Evolutionary conservation across 2,329 filamentous ascomycete genomes (phyloP), one percentile per base, ranked within the genome.

Genomic region (Neodidymelliopsis sp.): DNA sequence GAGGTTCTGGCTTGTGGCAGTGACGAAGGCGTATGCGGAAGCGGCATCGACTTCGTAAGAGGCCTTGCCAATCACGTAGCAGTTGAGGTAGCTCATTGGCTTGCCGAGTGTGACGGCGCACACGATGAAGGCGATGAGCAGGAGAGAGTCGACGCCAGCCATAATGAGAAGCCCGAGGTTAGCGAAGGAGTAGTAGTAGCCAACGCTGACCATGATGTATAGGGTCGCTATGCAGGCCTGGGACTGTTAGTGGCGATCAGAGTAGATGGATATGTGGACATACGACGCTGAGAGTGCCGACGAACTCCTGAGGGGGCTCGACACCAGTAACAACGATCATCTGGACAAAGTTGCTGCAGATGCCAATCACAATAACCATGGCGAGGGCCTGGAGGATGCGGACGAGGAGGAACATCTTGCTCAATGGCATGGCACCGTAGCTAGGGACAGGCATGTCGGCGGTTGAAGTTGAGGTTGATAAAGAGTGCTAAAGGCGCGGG

Each of bases 231-330:
- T 85, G 74, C 84, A 89, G 22, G 89, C 84, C 91, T 95, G 54
- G 2, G 6, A 9, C 23, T 28, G 57, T 55, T 45, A 55, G 35
- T 23, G 12, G 16, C 42, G 7, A 9, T n/a, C 40, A 15, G 27
- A 39, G 3, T 2, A 6, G 18, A 11, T 2, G 12, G 9, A 12
- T 4, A 9, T 4, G 13, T 8, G 13, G 18, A 83, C 89, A 67
- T 82, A 96, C 91, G 59, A 96, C 84, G 53, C 84, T 84, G 55
- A 96, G 80, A 3, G 90, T 91, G 22, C 86, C 90, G 22, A 96
- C 83, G 16, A 97, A 79, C 35, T 91, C 84, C 40, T 83, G 78
- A 0, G 91, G 89, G 0, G 88, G 84, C 22, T 82, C 79, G 45
- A 86, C 82, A 55, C 86, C 81, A 16, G 79, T 82, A 31, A 79